A percentile compares a stretch with the other conserved stretches of the same genome.
Evolutionary conservation across 2,329 filamentous ascomycete species (phyloP).

Genomic region (Aspergillus sp.): DNA sequence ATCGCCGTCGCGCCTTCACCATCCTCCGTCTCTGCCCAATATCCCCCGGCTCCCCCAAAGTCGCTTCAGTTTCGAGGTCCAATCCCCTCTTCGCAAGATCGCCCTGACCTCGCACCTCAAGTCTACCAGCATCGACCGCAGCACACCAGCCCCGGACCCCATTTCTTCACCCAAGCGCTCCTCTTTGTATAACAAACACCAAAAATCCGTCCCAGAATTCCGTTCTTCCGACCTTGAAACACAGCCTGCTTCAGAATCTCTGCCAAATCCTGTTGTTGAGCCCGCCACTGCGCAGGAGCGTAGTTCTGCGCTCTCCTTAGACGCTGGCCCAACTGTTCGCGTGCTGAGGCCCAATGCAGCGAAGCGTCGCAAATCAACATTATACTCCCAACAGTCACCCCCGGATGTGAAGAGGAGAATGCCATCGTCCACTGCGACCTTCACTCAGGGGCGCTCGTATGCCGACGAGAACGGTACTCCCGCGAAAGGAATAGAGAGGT

Average conservation of each 20-base stretch:
- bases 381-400: slow-evolving; percentile 22
- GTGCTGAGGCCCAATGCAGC: slow-evolving; percentile 28
- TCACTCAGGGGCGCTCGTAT: slow-evolving; percentile 28
- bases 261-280: slow-evolving; percentile 16
- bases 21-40: slow-evolving; percentile 6
- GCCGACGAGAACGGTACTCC: slow-evolving; percentile 27
- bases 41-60: slow-evolving; percentile 22
- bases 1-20: slow-evolving; percentile 11
- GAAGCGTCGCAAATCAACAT: slow-evolving; percentile 28
- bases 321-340: slow-evolving; percentile 27
- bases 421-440: slow-evolving; percentile 32
- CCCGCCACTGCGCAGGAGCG: slow-evolving; percentile 14
- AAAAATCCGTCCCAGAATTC: slow-evolving; percentile 31
- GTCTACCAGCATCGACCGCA: slow-evolving; percentile 43
- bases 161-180: slow-evolving; percentile 50
- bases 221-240: slow-evolving; percentile 18
- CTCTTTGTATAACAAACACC: slow-evolving; percentile 35
- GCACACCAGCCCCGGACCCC: slow-evolving; percentile 50
- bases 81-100: slow-evolving; percentile 21
- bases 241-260: slow-evolving; percentile 19
- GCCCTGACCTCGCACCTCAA: slow-evolving; percentile 23
- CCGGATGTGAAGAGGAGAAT: slow-evolving; percentile 34
- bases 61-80: slow-evolving; percentile 26
- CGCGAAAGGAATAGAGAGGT: slow-evolving; percentile 26
- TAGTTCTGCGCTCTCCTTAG: slow-evolving; percentile 21